Conservation (phyloP, 108 stramenopile species). For the Stephanodiscus triporus region DNA sequence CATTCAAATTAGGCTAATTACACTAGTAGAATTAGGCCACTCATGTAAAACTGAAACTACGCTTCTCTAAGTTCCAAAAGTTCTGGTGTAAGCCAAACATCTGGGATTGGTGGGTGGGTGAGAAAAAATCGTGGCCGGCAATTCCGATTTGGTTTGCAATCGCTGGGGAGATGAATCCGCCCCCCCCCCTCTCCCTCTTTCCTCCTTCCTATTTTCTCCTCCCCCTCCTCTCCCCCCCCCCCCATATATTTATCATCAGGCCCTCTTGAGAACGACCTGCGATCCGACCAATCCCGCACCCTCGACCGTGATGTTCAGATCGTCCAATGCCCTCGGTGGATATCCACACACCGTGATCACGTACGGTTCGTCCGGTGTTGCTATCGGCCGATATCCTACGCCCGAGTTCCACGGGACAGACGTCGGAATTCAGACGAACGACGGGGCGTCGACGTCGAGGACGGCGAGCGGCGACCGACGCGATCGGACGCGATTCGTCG, state of each 20-base stretch:
- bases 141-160: too few relatives aligned
- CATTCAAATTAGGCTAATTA: too few relatives aligned
- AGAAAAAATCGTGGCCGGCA: too few relatives aligned
- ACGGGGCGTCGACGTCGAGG: conserved; percentile 71
- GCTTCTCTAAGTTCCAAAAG: too few relatives aligned
- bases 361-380: conserved; percentile 43
- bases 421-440: conserved; percentile 53
- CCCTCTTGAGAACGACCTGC: conserved; percentile 68
- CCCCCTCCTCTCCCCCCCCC: too few relatives aligned
- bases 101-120: too few relatives aligned
- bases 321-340: conserved; percentile 69
- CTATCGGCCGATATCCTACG: conserved; percentile 53
- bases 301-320: conserved; percentile 61
- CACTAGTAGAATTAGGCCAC: too few relatives aligned
- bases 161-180: too few relatives aligned
- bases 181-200: too few relatives aligned
- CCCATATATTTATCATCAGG: conserved; percentile 9
- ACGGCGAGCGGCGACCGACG: conserved; percentile 77
- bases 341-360: conserved; percentile 74
- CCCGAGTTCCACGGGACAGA: conserved; percentile 50
- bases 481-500: conserved; percentile 37
- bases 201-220: too few relatives aligned
- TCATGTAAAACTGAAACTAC: too few relatives aligned
- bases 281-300: conserved; percentile 80
- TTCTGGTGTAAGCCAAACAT: too few relatives aligned